These are phyloP conservation scores for Raphanus raphanistrum DNA, from an alignment of 345 rosid genomes.

Conservation along the genomic window DNA sequence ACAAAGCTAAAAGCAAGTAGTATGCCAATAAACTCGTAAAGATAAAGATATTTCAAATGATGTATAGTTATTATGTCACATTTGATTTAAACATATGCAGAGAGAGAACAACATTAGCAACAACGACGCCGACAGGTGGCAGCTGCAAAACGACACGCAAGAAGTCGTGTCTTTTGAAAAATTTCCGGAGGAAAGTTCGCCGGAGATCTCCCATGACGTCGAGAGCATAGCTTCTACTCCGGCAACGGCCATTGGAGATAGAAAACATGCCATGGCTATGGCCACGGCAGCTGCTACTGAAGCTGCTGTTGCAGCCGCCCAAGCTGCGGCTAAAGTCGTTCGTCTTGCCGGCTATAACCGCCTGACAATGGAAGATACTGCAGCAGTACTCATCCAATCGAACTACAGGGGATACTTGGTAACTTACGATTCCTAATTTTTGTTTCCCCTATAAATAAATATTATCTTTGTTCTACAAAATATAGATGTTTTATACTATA, in stretches of 20 bases:
- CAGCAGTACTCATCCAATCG: slow-evolving; percentile 84
- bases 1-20: neutral
- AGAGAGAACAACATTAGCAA: slow-evolving; percentile 26
- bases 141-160: slow-evolving; percentile 61
- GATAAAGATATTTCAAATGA: slow-evolving; percentile 9
- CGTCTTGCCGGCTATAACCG: slow-evolving; percentile 83
- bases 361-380: slow-evolving; percentile 72
- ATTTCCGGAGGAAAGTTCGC: slow-evolving; percentile 82
- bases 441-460: neutral
- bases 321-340: slow-evolving; percentile 93
- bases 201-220: slow-evolving; percentile 65
- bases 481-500: neutral
- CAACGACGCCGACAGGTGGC: slow-evolving; percentile 35
- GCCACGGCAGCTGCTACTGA: slow-evolving; percentile 95
- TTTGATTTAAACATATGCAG: slow-evolving; percentile 11
- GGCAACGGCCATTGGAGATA: slow-evolving; percentile 46
- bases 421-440: slow-evolving; percentile 16
- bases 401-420: slow-evolving; percentile 89
- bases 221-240: slow-evolving; percentile 57
- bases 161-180: slow-evolving; percentile 87
- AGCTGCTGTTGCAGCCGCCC: slow-evolving; percentile 93
- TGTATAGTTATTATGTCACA: neutral
- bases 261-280: slow-evolving; percentile 77
- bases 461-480: neutral
- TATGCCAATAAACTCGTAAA: neutral